phyloP scores from a whole-genome alignment of 169 alveolate genomes.

The Eimeria praecox region DNA sequence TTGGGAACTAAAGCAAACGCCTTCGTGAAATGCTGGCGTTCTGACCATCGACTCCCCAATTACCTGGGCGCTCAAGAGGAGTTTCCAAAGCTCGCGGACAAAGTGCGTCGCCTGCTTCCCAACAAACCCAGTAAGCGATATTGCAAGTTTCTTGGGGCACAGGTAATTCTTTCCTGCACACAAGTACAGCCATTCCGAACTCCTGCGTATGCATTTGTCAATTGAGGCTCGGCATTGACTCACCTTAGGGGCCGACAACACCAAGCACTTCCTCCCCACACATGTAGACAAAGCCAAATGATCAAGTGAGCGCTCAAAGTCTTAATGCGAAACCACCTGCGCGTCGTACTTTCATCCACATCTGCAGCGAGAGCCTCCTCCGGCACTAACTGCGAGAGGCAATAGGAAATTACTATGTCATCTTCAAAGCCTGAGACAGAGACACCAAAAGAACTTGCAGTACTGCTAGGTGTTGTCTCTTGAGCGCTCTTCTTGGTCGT shows the following conservation, averaged over 20 bases:
- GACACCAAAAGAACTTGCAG: neutral
- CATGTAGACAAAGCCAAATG: neutral
- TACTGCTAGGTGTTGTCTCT: neutral
- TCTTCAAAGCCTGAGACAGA: slow-evolving; percentile 81
- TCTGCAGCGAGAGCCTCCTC: slow-evolving; percentile 81
- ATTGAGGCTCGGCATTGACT: neutral
- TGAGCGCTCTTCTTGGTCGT: neutral
- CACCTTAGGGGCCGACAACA: neutral
- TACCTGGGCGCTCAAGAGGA: slow-evolving; percentile 84
- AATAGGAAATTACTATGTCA: slow-evolving; percentile 82
- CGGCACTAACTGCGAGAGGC: slow-evolving; percentile 82
- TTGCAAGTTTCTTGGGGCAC: slow-evolving; percentile 82
- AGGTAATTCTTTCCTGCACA: slow-evolving; percentile 71
- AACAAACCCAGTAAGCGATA: slow-evolving; percentile 84
- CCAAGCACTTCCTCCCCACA: neutral
- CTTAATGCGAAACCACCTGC: neutral
- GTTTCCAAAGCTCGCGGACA: slow-evolving; percentile 84
- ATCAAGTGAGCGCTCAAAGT: neutral
- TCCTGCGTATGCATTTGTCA: neutral
- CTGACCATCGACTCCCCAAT: neutral
- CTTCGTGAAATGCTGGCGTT: neutral
- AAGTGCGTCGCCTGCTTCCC: slow-evolving; percentile 81
- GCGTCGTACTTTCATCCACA: slow-evolving; percentile 67
- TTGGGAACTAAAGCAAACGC: neutral
- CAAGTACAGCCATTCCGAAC: neutral